A percentile compares a stretch with the other conserved stretches of the same genome.
phyloP scores from a whole-genome alignment of 805 yeast species.

The Yarrowia sp. region DNA sequence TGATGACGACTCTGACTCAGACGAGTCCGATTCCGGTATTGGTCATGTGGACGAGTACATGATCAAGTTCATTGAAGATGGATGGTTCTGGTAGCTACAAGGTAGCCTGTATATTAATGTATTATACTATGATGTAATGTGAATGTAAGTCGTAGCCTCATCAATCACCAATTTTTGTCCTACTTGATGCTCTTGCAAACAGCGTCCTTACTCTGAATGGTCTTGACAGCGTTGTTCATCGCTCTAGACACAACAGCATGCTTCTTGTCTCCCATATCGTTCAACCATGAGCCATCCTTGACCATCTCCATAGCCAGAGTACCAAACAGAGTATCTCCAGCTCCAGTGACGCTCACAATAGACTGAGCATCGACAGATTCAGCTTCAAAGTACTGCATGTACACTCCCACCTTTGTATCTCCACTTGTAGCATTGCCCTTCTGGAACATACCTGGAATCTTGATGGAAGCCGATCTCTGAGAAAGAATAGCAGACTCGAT shows the following conservation, averaged over 20 bases:
- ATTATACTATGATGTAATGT: conserved; percentile 12
- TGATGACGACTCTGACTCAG: conserved; percentile 49
- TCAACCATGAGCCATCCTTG: conserved; percentile 46
- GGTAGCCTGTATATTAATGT: conserved; percentile 32
- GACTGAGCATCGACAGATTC: conserved; percentile 51
- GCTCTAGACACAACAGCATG: conserved; percentile 48
- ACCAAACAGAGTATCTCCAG: conserved; percentile 85
- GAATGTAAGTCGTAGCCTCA: too few relatives aligned
- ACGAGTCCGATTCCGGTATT: conserved; percentile 62
- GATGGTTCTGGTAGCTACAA: conserved; percentile 60
- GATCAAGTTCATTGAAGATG: conserved; percentile 88
- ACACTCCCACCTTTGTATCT: conserved; percentile 55
- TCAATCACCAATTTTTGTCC: neutral
- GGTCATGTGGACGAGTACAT: conserved; percentile 95
- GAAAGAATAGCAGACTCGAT: conserved; percentile 42
- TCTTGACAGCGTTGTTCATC: conserved; percentile 51
- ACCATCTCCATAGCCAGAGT: conserved; percentile 58
- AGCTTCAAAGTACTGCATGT: conserved; percentile 67
- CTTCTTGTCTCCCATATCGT: conserved; percentile 48
- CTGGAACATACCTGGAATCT: conserved; percentile 13
- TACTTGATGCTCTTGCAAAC: conserved; percentile 44
- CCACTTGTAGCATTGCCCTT: conserved; percentile 14
- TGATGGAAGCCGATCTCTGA: conserved; percentile 20
- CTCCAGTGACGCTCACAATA: conserved; percentile 79
- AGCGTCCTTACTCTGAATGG: conserved; percentile 48